Evolutionary conservation across 345 rosid species (phyloP), one percentile per base, ranked within the genome.

Genomic region (Rhodamnia argentea): DNA sequence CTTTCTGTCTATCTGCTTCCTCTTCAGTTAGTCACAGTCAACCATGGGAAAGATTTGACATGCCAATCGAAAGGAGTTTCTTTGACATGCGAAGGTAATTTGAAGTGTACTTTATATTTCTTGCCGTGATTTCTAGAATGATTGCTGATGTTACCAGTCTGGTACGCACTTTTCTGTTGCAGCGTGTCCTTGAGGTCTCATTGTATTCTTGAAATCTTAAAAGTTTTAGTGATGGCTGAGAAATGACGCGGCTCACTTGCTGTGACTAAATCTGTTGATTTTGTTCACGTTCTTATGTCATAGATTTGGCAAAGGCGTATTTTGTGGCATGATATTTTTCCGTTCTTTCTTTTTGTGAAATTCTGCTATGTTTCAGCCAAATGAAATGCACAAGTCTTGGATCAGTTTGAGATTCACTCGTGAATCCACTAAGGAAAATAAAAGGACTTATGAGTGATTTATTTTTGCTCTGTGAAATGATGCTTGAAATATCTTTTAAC

Each of bases 51-150:
- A 58, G 51, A 52, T 83, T 88, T 24, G 50, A 83, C 32, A 60
- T 87, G 76, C 62, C 37, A 20, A 84, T 70, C 75, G 86, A 88
- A 59, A 54, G 86, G 81, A 76, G 87, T 76, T 86, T 53, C 44
- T 89, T 85, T 84, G 83, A 87, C 13, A 62, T 88, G 56, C 89
- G 86, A 83, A 87, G 95, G 94, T 92, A 86, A 87, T 85, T 86
- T 86, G 52, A 78, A 14, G 11, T 26, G 13, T 44, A 6, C 83
- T 42, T 40, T 56, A 24, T 58, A 14, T 51, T 13, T 59, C 2
- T 47, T 32, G 37, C 44, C 13, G 13, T 70, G 47, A 32, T 82
- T 44, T 60, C 47, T 8, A 37, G 44, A 56, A 23, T 27, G 47
- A 54, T 56, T 83, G 52, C 23, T 2, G 52, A 57, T 83, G 52